Evolutionary conservation across 1,139 yeast genomes (phyloP).

Genomic region (Candida sojae): DNA sequence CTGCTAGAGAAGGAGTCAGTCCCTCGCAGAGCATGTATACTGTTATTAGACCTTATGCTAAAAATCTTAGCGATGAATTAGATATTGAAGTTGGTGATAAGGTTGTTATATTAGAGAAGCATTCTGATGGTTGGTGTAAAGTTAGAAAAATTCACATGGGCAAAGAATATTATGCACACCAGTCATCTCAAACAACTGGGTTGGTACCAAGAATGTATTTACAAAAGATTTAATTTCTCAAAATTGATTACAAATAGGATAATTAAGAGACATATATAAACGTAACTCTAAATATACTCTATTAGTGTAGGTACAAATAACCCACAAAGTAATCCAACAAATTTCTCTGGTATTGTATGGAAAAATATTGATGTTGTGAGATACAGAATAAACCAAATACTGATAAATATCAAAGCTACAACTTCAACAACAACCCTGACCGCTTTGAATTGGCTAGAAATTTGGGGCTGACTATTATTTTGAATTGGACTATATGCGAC

Average conservation of each 20-base stretch:
- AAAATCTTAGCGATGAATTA: constrained; percentile 36
- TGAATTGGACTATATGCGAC: neutral
- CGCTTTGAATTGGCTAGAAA: neutral
- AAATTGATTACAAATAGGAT: no score
- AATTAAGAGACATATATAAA: no score
- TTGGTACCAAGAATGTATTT: constrained; percentile 39
- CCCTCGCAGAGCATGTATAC: constrained; percentile 14
- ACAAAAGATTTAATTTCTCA: constrained; percentile 13
- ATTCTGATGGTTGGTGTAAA: constrained; percentile 45
- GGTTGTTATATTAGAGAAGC: constrained; percentile 27
- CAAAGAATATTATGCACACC: constrained; percentile 9
- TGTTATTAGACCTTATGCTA: constrained; percentile 30
- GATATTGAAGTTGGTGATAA: constrained; percentile 33
- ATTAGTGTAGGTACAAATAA: constrained; percentile 34
- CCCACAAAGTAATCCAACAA: constrained; percentile 53
- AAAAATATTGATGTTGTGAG: constrained; percentile 59
- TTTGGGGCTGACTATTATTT: neutral
- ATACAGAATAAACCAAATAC: constrained; percentile 48
- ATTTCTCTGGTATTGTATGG: constrained; percentile 60
- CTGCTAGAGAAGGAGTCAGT: constrained; percentile 9
- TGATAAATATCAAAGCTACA: constrained; percentile 13
- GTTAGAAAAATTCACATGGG: constrained; percentile 19
- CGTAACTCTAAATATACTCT: constrained; percentile 6
- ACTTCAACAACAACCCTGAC: constrained; percentile 3
- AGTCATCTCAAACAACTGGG: constrained; percentile 21